Base-by-base conservation (phyloP, 495 filamentous ascomycete species). In the Staphylotrichum tortipilum region DNA sequence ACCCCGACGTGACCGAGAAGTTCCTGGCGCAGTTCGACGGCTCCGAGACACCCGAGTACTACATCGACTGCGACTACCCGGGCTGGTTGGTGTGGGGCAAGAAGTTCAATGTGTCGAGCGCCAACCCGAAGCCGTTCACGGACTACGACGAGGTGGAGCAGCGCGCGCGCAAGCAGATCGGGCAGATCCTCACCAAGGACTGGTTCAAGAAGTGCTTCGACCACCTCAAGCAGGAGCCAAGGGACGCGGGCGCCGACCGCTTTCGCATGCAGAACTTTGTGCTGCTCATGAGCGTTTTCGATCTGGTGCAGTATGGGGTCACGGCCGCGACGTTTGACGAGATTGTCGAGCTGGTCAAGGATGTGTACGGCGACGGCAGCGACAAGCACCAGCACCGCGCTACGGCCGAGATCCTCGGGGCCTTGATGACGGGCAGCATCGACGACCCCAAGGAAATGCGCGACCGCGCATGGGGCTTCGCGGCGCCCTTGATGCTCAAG, bases 361-460 rank as follows among this genome's bases (percentile, higher is more conserved):
- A 72, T 1, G 80, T 90, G 3, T 95, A 84, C 56, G 90, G 84
- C 19, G 92, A 97, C 69, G 90, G 94, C 22, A 89, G 81, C 53
- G 92, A 99, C 58, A 99, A 96, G 64, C 94, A 99, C 67, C 90
- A 97, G 63, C 92, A 99, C 62, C 85, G 92, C 36, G 94, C 94
- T 7, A 95, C 91, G 17, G 79, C 94, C 4, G 92, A 99, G 64
- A 96, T 99, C 49, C 74, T 99, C 14, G 88, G 87, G 17, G 88
- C 87, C 19, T 62, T 99, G 57, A 72, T 97, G 9, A 76, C 78
- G 36, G 84, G 84, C 28, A 84, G 88, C 37, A 69, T 79, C 3
- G 88, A 95, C 45, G 78, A 83, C 6, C 78, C 80, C 10, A 59
- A 79, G 14, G 78, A 86, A 41, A 79, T 82, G 49, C 81, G 87